Conservation (phyloP, 75 land plant species). For the Azolla pinnata region DNA sequence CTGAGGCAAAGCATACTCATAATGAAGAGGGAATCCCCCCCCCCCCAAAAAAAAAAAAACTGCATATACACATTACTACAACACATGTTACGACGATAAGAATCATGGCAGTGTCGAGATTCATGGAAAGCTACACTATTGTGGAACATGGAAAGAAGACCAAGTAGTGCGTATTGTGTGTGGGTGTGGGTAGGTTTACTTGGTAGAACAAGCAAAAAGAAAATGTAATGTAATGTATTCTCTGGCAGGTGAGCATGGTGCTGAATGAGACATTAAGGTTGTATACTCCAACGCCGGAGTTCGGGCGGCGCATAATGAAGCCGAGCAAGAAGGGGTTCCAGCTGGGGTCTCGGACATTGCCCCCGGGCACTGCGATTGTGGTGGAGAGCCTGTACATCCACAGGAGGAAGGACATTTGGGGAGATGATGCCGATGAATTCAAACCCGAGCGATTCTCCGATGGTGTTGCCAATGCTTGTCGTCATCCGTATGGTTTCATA, state of each 20-base stretch:
- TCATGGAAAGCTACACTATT: no score
- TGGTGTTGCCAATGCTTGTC: slow-evolving; percentile 21
- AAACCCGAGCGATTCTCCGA: slow-evolving; percentile 23
- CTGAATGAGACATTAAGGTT: slow-evolving; percentile 44
- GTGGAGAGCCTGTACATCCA: slow-evolving; percentile 28
- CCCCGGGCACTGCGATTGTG: slow-evolving; percentile 24
- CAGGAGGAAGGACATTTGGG: slow-evolving; percentile 17
- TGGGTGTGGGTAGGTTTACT: no score
- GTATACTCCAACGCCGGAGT: slow-evolving; percentile 34
- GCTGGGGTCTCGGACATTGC: slow-evolving; percentile 21
- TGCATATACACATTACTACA: no score
- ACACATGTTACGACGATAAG: no score
- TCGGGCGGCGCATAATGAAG: slow-evolving; percentile 16
- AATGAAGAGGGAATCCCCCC: no score
- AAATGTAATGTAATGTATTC: no score
- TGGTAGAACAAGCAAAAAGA: no score
- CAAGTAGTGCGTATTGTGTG: no score
- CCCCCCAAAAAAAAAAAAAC: no score
- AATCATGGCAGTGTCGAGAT: no score
- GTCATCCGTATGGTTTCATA: slow-evolving; percentile 20
- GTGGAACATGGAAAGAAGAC: no score
- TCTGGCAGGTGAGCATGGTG: slow-evolving; percentile 42
- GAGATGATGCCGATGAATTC: slow-evolving; percentile 25
- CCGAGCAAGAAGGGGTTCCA: slow-evolving; percentile 19
- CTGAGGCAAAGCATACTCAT: no score